These are phyloP conservation scores for Solanum bulbocastanum DNA, from an alignment of 257 asterid species.

Conservation along the genomic window DNA sequence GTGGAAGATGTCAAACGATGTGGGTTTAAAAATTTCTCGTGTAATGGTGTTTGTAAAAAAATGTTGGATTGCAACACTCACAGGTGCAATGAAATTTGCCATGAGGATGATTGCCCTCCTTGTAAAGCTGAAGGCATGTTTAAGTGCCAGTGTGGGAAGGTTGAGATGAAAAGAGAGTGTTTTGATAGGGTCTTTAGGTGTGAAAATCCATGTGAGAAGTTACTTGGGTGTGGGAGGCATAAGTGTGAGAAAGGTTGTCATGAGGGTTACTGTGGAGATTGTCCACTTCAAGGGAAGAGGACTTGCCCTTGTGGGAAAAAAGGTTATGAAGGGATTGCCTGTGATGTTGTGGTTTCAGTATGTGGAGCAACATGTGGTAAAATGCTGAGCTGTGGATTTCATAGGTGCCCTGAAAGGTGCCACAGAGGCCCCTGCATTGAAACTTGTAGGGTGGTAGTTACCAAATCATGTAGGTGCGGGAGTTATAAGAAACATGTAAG, in stretches of 20 bases:
- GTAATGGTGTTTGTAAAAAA: constrained; percentile 45
- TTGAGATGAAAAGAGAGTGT: constrained; percentile 57
- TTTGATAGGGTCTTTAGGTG: constrained; percentile 68
- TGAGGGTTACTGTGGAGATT: constrained; percentile 67
- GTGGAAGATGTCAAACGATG: constrained; percentile 73
- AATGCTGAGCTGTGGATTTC: constrained; percentile 64
- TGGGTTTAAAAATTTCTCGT: constrained; percentile 75
- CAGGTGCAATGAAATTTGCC: constrained; percentile 62
- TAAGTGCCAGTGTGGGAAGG: constrained; percentile 67
- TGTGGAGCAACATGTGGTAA: constrained; percentile 84
- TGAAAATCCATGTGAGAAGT: constrained; percentile 49
- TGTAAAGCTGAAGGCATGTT: constrained; percentile 48
- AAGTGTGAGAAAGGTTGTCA: constrained; percentile 76
- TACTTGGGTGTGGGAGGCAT: constrained; percentile 74
- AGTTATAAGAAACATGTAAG: constrained; percentile 84
- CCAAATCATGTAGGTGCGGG: constrained; percentile 92
- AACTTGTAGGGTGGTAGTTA: constrained; percentile 60
- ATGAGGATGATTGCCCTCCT: constrained; percentile 60
- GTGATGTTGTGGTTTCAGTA: constrained; percentile 58
- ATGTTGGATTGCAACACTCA: constrained; percentile 56
- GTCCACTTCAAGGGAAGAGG: constrained; percentile 79
- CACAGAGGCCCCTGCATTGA: constrained; percentile 73
- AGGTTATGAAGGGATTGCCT: constrained; percentile 67
- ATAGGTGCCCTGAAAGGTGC: constrained; percentile 91
- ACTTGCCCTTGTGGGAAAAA: constrained; percentile 90